Evolutionary conservation across 2,329 filamentous ascomycete species (phyloP), one percentile per base, ranked within the genome.

Genomic region (Fusarium sp.): DNA sequence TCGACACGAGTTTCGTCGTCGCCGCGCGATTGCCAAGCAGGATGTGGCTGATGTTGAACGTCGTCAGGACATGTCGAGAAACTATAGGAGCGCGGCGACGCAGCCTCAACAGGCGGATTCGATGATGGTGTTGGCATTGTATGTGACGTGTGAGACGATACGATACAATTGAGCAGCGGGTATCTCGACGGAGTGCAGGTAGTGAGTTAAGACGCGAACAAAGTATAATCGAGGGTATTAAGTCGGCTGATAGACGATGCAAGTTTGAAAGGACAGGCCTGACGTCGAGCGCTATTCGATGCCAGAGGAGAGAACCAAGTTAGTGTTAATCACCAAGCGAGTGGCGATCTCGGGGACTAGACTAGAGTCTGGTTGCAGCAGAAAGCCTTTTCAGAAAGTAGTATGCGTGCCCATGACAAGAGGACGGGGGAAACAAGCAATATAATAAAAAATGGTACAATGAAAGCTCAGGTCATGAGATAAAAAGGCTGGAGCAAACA

Each of bases 91-190:
- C 77, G 78, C 46, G 81, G 79, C 47, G 81, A 80, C 42, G 78
- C 74, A 32, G 78, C 78, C 66, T 80, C 77, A 46, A 81, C 77
- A 49, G 80, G 79, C 63, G 78, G 79, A 72, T 82, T 81, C 56
- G 81, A 80, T 18, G 83, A 84, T 61, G 83, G 83, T 25, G 83
- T 85, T 67, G 83, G 83, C 83, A 85, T 85, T 69, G 60, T 81
- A 50, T 51, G 53, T 47, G 65, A 65, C 45, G 63, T 63, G 53
- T 56, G n/a, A 57, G 27, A 43, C 32, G 24, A 57, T 54, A 40
- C 38, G 44, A 52, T 47, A 52, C 44, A 69, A 71, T 71, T 71
- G 59, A 20, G 42, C 27, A n/a, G 32, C 32, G 25, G 56, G 32
- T 32, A 34, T 52, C 32, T 60, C 25, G 46, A 57, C 49, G 54